These are phyloP conservation scores for Yarrowia deformans DNA, from an alignment of 805 yeast genomes.

Conservation along the genomic window DNA sequence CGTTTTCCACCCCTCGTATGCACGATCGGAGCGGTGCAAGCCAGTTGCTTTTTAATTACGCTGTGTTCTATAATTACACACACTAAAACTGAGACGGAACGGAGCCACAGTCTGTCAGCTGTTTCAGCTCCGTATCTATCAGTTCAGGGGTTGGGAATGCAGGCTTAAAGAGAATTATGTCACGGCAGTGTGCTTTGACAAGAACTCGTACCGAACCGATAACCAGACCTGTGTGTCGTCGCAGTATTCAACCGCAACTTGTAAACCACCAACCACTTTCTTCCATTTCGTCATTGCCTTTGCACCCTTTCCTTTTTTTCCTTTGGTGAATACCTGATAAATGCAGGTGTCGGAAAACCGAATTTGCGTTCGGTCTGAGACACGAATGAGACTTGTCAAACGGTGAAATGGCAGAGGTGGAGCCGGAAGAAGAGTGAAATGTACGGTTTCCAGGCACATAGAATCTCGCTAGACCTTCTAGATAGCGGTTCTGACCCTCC, in stretches of 20 bases:
- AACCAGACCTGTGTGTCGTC: no score
- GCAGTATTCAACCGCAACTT: no score
- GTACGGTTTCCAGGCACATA: background rate
- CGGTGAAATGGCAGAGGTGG: background rate
- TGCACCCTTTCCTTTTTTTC: background rate
- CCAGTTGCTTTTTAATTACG: conserved; percentile 27
- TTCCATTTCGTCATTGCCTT: background rate
- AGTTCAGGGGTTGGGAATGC: background rate
- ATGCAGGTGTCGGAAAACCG: conserved; percentile 12
- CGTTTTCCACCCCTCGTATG: background rate
- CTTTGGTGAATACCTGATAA: background rate
- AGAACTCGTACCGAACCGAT: no score
- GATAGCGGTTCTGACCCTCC: background rate
- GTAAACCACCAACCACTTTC: no score
- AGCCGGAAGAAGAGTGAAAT: background rate
- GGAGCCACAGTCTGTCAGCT: background rate
- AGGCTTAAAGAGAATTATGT: no score
- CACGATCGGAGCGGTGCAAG: conserved; percentile 4
- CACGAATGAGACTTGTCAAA: conserved; percentile 5
- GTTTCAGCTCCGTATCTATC: conserved; percentile 9
- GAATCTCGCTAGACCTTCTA: background rate
- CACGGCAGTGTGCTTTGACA: no score
- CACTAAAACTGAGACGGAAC: background rate
- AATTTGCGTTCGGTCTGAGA: background rate
- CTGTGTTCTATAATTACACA: conserved; percentile 6